Evolutionary conservation across 2,329 filamentous ascomycete genomes (phyloP).

Genomic region (Colletotrichum sp.): DNA sequence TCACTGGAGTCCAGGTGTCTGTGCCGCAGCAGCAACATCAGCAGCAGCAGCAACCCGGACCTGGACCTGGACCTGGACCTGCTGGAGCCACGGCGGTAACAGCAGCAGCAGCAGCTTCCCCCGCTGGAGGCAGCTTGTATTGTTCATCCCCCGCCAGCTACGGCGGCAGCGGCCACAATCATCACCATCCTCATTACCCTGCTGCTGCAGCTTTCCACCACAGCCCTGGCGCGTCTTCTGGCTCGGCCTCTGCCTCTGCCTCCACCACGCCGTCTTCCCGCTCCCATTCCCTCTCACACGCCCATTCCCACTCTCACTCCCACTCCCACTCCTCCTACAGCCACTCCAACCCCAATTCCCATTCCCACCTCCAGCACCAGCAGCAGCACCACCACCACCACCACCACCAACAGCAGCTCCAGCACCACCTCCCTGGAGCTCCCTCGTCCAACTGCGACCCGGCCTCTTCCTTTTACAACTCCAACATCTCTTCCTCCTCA

Average conservation of each 20-base stretch:
- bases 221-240: constrained; percentile 6
- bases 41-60: too few species aligned
- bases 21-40: background rate
- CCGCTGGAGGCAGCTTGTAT: background rate
- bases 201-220: background rate
- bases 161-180: background rate
- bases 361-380: background rate
- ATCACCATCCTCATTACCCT: background rate
- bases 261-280: background rate
- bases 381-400: background rate
- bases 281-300: background rate
- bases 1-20: background rate
- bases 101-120: background rate
- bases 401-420: background rate
- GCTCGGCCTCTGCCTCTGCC: background rate
- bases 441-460: background rate
- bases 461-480: constrained; percentile 17
- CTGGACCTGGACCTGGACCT: background rate
- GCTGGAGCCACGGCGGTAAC: background rate
- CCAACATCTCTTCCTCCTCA: background rate
- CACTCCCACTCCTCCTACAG: background rate
- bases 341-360: background rate
- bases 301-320: background rate
- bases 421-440: background rate
- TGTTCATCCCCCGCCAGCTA: background rate